Evolutionary conservation across 805 yeast species (phyloP).

Genomic region (Saccharomycopsis fermentans): DNA sequence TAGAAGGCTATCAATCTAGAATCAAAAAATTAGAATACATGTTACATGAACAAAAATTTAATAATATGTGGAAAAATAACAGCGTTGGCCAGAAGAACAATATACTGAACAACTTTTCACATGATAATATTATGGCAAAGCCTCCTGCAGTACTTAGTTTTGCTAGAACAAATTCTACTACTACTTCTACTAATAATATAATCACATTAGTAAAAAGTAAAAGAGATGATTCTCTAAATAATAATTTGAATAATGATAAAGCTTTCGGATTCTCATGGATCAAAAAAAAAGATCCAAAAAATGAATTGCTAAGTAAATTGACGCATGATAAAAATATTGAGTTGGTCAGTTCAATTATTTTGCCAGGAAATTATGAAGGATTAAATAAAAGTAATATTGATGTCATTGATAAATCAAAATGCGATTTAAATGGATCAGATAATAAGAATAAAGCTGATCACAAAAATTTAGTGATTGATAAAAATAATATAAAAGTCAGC

Average conservation of each 20-base stretch:
- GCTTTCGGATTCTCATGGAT: background rate
- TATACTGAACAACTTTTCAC: background rate
- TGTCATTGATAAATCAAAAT: background rate
- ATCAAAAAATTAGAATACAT: conserved; percentile 70
- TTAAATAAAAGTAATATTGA: background rate
- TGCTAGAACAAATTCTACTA: background rate
- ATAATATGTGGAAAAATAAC: conserved; percentile 15
- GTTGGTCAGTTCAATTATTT: conserved; percentile 13
- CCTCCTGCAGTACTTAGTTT: background rate
- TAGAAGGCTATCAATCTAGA: conserved; percentile 58
- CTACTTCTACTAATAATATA: background rate
- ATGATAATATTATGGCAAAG: background rate
- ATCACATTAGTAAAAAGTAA: background rate
- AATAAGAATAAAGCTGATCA: background rate
- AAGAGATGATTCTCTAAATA: background rate
- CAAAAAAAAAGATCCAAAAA: background rate
- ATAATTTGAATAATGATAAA: background rate
- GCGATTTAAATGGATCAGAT: background rate
- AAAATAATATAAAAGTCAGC: conserved; percentile 5
- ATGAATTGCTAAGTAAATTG: background rate
- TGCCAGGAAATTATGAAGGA: conserved; percentile 7
- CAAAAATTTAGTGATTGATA: background rate
- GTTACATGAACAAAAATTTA: conserved; percentile 62
- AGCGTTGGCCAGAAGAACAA: background rate
- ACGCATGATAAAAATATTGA: conserved; percentile 14